Conservation (phyloP, 768 basidiomycete species). For the Termitomyces sp. region DNA sequence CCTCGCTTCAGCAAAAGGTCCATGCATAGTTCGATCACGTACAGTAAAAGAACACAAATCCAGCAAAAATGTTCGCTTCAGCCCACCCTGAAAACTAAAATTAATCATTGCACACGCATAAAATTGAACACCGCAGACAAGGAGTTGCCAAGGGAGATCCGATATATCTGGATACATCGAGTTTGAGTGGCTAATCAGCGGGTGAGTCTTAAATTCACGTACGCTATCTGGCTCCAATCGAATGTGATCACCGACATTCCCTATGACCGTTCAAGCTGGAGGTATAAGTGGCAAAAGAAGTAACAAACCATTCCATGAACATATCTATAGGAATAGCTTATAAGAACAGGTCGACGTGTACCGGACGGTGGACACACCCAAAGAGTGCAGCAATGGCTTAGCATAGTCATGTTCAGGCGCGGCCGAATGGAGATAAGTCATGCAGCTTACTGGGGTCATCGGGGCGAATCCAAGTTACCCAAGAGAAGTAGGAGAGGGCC, state of each 20-base stretch:
- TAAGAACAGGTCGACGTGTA: neutral
- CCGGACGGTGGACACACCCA: constrained; percentile 28
- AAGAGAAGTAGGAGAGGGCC: constrained; percentile 55
- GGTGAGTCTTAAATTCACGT: constrained; percentile 14
- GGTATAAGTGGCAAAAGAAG: constrained; percentile 9
- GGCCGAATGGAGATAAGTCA: neutral
- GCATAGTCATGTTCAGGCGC: neutral
- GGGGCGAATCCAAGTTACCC: constrained; percentile 55
- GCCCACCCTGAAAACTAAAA: constrained; percentile 51
- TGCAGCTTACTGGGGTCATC: constrained; percentile 39
- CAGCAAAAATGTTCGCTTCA: constrained; percentile 60
- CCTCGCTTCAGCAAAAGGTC: neutral
- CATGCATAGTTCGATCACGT: constrained; percentile 7
- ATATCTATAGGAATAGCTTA: constrained; percentile 18
- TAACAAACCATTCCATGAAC: constrained; percentile 46
- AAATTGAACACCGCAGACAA: constrained; percentile 18
- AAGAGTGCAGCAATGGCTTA: constrained; percentile 44
- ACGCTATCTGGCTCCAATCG: constrained; percentile 62
- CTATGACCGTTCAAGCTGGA: constrained; percentile 25
- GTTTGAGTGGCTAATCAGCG: neutral
- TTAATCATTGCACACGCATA: neutral
- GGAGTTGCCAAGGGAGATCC: constrained; percentile 52
- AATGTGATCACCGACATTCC: constrained; percentile 46
- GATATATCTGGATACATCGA: constrained; percentile 27
- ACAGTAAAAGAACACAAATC: constrained; percentile 71